These are phyloP conservation scores for Syncephalastrum racemosum DNA, from an alignment of 371 early-diverging fungal genomes.

Conservation along the genomic window DNA sequence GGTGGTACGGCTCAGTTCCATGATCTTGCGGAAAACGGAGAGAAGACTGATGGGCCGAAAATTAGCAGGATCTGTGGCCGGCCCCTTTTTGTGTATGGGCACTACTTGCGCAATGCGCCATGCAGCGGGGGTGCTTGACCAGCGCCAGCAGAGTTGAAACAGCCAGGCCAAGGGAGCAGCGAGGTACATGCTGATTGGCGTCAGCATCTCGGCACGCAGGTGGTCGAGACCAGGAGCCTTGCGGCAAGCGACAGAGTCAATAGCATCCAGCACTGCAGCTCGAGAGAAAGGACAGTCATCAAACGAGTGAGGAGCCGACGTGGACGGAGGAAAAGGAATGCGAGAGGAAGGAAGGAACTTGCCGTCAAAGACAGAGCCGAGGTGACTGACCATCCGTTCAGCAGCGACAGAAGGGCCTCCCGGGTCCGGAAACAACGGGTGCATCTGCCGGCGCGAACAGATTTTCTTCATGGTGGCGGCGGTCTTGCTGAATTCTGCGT, in stretches of 20 bases:
- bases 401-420: slow-evolving; percentile 10
- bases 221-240: slow-evolving; percentile 29
- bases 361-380: slow-evolving; percentile 1
- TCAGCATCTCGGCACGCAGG: slow-evolving; percentile 23
- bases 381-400: slow-evolving; percentile 1
- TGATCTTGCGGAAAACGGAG: slow-evolving; percentile 11
- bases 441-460: background rate
- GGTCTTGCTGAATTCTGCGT: slow-evolving; percentile 5
- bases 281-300: background rate
- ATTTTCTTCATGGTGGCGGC: slow-evolving; percentile 14
- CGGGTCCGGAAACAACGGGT: slow-evolving; percentile 2
- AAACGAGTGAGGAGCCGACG: background rate
- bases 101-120: slow-evolving; percentile 29
- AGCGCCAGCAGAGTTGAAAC: slow-evolving; percentile 23
- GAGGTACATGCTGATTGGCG: slow-evolving; percentile 3
- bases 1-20: slow-evolving; percentile 11
- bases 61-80: slow-evolving; percentile 11
- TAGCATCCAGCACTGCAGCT: background rate
- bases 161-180: slow-evolving; percentile 2
- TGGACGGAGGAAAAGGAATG: background rate
- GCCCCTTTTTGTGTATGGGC: slow-evolving; percentile 28
- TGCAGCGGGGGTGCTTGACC: slow-evolving; percentile 15
- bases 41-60: slow-evolving; percentile 24
- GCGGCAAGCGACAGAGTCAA: slow-evolving; percentile 2
- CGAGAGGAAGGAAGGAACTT: background rate